These are phyloP conservation scores for Trichoderma cornu-damae DNA, from an alignment of 2,329 filamentous ascomycete genomes.

Conservation along the genomic window DNA sequence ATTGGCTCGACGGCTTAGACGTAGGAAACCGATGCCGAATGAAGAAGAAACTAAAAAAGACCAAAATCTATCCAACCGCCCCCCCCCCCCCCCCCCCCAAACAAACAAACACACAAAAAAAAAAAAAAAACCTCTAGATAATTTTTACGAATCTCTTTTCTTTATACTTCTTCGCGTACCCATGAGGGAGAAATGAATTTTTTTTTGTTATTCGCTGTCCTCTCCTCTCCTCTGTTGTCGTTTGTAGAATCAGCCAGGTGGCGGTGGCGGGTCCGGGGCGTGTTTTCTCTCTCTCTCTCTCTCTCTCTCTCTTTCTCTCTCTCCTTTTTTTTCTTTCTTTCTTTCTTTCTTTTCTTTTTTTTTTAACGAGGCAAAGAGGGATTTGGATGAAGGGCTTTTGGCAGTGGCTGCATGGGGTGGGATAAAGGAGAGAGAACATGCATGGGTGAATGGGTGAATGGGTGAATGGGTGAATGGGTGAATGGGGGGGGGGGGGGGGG, in stretches of 20 bases:
- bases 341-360: not conserved
- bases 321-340: not conserved
- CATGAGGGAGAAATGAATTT: not conserved
- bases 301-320: not conserved
- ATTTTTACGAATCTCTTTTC: constrained; percentile 5
- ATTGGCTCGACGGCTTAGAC: constrained; percentile 44
- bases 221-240: not conserved
- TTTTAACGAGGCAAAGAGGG: not conserved
- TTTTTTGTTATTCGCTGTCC: not conserved
- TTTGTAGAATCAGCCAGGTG: constrained; percentile 13
- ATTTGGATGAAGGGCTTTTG: not conserved
- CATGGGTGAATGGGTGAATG: not conserved
- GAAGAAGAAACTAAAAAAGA: constrained; percentile 11
- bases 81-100: too few relatives aligned
- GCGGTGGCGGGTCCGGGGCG: not conserved
- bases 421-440: not conserved
- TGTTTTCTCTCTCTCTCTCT: too few relatives aligned
- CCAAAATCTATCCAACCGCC: too few relatives aligned
- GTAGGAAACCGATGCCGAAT: constrained; percentile 19
- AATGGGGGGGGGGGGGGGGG: too few relatives aligned
- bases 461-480: not conserved
- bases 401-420: not conserved
- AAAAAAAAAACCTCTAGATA: constrained; percentile 21
- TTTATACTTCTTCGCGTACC: constrained; percentile 2
- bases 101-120: not conserved